phyloP scores from a whole-genome alignment of 257 asterid species.

The Nicotiana undulata region DNA sequence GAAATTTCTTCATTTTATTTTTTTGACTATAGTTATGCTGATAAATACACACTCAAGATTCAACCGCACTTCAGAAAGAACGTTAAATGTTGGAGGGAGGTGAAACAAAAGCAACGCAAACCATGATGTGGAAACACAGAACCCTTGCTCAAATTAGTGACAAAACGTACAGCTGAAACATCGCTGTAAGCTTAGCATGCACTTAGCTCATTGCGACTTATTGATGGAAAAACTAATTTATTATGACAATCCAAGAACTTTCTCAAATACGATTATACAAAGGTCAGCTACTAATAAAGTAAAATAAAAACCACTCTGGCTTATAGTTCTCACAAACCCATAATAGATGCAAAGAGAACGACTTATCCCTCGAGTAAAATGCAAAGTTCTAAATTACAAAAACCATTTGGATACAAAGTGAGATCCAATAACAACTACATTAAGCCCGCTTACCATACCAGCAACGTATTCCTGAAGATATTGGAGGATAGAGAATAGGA shows the following conservation, averaged over 20 bases:
- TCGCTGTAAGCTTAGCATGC: neutral
- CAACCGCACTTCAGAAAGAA: neutral
- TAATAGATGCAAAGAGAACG: neutral
- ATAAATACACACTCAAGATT: constrained; percentile 1
- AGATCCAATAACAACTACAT: neutral
- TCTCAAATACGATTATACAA: neutral
- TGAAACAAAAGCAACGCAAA: neutral
- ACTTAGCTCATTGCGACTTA: neutral
- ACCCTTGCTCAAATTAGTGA: neutral
- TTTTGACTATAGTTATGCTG: neutral
- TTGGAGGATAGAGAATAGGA: neutral
- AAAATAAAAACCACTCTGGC: neutral
- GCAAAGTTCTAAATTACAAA: neutral
- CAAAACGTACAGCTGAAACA: neutral
- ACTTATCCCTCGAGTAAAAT: neutral
- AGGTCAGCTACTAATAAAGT: neutral
- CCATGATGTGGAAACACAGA: neutral
- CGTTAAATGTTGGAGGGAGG: neutral
- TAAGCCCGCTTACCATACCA: neutral
- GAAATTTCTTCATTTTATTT: neutral
- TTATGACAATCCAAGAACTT: neutral
- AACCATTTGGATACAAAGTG: neutral
- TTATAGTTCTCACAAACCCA: neutral
- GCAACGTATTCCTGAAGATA: neutral
- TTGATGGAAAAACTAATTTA: neutral